Percentiles rank a stretch among this genome's conserved stretches.
Evolutionary conservation across 2,329 filamentous ascomycete genomes (phyloP).

Genomic region (Alternaria angustiovoidea): DNA sequence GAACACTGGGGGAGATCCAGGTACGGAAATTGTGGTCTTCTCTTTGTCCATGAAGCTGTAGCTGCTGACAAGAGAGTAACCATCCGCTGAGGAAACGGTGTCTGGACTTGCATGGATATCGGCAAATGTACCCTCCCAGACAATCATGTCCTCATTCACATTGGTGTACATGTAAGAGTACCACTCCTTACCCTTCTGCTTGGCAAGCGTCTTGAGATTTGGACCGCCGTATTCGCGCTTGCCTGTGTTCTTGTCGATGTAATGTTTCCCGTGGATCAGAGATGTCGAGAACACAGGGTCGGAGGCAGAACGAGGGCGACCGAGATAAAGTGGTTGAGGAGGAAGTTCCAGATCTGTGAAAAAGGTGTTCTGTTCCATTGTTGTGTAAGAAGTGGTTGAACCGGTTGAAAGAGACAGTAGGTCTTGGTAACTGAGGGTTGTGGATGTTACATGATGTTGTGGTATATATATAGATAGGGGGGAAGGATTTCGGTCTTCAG

Average conservation of each 20-base stretch:
- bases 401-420: not conserved
- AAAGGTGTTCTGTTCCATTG: not conserved
- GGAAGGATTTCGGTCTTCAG: not conserved
- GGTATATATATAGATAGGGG: not conserved
- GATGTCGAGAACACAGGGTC: not conserved
- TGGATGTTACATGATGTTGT: not conserved
- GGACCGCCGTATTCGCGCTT: not conserved
- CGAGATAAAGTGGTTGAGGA: not conserved
- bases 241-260: not conserved
- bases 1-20: not conserved
- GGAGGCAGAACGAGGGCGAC: not conserved
- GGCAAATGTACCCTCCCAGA: not conserved
- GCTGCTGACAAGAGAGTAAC: not conserved
- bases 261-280: not conserved
- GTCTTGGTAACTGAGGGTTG: too few relatives aligned
- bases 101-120: not conserved
- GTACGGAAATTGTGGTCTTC: not conserved
- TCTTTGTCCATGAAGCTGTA: not conserved
- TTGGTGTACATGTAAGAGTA: not conserved
- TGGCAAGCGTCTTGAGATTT: not conserved
- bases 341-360: not conserved
- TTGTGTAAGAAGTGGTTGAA: too few relatives aligned
- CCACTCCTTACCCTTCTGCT: not conserved
- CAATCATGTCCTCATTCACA: not conserved
- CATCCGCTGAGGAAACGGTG: not conserved